Conservation (phyloP, 176 grass and related monocot genomes). For the Chrysopogon serrulatus region DNA sequence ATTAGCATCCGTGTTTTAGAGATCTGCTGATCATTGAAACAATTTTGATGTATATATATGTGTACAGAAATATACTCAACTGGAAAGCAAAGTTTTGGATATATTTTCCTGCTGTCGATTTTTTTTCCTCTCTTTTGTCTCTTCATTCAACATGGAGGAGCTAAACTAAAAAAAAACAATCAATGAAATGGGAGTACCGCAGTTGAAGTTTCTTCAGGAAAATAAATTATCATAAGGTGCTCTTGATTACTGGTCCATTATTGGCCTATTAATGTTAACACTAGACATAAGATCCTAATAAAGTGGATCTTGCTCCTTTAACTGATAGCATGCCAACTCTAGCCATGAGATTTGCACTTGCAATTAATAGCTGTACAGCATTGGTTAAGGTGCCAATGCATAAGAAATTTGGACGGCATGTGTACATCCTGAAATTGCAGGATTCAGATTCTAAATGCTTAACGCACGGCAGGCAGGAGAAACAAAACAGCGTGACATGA, state of each 20-base stretch:
- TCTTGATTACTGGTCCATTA: background rate
- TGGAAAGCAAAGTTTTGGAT: slow-evolving; percentile 27
- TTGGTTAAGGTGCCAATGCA: background rate
- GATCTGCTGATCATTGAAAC: background rate
- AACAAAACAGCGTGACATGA: background rate
- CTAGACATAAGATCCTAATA: background rate
- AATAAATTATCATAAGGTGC: background rate
- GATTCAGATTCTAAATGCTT: background rate
- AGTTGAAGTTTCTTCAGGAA: background rate
- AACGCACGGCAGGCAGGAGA: background rate
- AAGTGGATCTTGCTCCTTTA: background rate
- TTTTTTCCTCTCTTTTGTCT: background rate
- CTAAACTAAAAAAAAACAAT: background rate
- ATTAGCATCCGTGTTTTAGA: slow-evolving; percentile 4
- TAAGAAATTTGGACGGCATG: background rate
- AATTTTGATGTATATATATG: slow-evolving; percentile 17
- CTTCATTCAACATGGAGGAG: background rate
- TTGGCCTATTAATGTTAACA: background rate
- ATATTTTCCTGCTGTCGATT: slow-evolving; percentile 28
- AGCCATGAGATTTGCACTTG: background rate
- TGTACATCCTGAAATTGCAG: background rate
- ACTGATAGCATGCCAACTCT: background rate
- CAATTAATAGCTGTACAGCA: background rate
- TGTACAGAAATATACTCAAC: background rate
- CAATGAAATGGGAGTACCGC: background rate